phyloP scores from a whole-genome alignment of 768 basidiomycete genomes.

The Tulasnella sp. region DNA sequence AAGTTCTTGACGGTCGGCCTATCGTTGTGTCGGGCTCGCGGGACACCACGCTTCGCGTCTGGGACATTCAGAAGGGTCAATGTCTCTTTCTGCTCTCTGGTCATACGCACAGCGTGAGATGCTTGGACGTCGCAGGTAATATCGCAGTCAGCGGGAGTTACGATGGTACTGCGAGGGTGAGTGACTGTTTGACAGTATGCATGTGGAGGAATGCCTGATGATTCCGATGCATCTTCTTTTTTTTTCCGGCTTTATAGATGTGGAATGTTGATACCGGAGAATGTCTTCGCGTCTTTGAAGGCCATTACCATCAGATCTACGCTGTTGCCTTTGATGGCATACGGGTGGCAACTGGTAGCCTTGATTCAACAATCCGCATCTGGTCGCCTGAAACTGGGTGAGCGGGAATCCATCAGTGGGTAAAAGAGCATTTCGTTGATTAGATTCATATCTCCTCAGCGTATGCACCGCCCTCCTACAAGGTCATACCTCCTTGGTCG shows the following conservation, averaged over 20 bases:
- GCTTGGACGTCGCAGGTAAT: constrained; percentile 78
- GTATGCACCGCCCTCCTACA: constrained; percentile 74
- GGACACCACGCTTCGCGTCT: constrained; percentile 76
- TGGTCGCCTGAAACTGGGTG: constrained; percentile 86
- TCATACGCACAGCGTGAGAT: constrained; percentile 72
- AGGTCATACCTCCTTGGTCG: constrained; percentile 87
- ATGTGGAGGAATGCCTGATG: neutral
- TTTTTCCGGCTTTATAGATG: constrained; percentile 37
- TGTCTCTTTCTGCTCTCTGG: constrained; percentile 57
- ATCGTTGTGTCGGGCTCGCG: constrained; percentile 85
- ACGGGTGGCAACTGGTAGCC: constrained; percentile 70
- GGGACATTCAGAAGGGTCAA: constrained; percentile 81
- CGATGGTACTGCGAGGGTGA: constrained; percentile 73
- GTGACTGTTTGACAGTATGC: constrained; percentile 23
- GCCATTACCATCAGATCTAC: constrained; percentile 85
- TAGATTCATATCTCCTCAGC: constrained; percentile 30
- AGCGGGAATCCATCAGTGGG: constrained; percentile 22
- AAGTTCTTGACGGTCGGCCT: constrained; percentile 74
- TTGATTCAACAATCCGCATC: constrained; percentile 86
- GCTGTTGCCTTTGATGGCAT: constrained; percentile 82
- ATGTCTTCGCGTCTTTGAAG: constrained; percentile 68
- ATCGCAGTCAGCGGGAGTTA: constrained; percentile 87
- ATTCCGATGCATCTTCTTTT: neutral
- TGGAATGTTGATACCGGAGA: constrained; percentile 88
- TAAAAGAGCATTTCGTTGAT: neutral